Base-by-base conservation (phyloP, 257 asterid genomes). In the Buddleja alternifolia region DNA sequence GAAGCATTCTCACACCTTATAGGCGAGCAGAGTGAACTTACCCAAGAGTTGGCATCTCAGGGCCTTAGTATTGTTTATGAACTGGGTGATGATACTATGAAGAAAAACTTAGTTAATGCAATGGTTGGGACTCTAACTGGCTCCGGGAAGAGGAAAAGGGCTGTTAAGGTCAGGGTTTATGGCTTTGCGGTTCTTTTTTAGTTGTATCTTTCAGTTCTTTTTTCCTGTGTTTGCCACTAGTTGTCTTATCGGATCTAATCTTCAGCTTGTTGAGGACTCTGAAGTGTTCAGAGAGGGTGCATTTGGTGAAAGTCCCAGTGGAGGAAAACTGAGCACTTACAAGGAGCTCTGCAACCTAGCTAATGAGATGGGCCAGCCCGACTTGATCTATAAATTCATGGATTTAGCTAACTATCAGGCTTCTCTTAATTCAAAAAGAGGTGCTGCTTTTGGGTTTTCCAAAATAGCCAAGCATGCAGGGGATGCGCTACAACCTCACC, bases 311-410 rank as follows among this genome's bases (percentile, higher is more conserved):
- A 90, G 96, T 78, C 99, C 96, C 53, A 74, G 80, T 68, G 99
- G 97, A 59, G 99, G 97, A 76, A 93, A 93, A 78, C 67, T 93
- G 77, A 85, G 96, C 83, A 93, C 97, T 48, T 93, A 93, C 83
- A 93, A 93, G 87, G 99, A 93, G 83, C 93, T 93, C 25, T 93
- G 99, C 84, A 87, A 69, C 83, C 84, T 93, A 14, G 99, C 99
- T 60, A 93, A 90, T 67, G 99, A 93, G 80, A 90, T 93, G 97
- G 99, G 99, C 41, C 96, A 93, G 71, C 99, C 99, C 1, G 99
- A 93, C 79, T 81, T 93, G 75, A 89, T 93, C 45, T 93, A 93
- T 79, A 93, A 93, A 72, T 93, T 93, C 81, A 93, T 93, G 99
- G 97, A 93, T 80, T 84, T 93, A 67, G 96, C 99, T 62, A 93